Evolutionary conservation across 2,329 filamentous ascomycete species (phyloP).

Genomic region (Periconia macrospinosa): DNA sequence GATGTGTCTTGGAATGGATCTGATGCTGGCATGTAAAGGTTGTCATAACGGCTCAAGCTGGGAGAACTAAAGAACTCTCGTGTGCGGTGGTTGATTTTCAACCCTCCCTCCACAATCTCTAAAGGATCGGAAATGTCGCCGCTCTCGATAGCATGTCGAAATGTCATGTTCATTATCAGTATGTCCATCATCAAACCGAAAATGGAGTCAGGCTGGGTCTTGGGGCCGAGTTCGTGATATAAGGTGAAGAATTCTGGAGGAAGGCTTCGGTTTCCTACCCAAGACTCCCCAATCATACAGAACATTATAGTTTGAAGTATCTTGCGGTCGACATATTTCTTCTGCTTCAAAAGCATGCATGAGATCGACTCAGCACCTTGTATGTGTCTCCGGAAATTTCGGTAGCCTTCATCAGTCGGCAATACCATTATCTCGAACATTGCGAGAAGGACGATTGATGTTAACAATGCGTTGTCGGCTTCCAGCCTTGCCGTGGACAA

Average conservation of each 20-base stretch:
- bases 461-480: slow-evolving; percentile 21
- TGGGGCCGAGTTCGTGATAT: slow-evolving; percentile 12
- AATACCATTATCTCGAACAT: slow-evolving; percentile 32
- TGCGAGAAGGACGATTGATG: slow-evolving; percentile 26
- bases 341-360: slow-evolving; percentile 19
- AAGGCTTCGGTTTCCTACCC: slow-evolving; percentile 24
- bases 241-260: slow-evolving; percentile 17
- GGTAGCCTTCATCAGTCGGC: slow-evolving; percentile 16
- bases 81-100: neutral
- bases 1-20: neutral
- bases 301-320: slow-evolving; percentile 21
- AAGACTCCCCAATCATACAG: slow-evolving; percentile 27
- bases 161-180: neutral
- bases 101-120: neutral
- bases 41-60: slow-evolving; percentile 23
- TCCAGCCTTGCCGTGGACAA: slow-evolving; percentile 15
- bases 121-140: neutral
- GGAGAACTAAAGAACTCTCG: neutral
- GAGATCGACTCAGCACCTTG: slow-evolving; percentile 31
- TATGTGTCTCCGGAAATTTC: slow-evolving; percentile 29
- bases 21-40: slow-evolving; percentile 2
- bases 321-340: slow-evolving; percentile 10
- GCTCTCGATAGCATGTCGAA: neutral
- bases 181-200: slow-evolving; percentile 6
- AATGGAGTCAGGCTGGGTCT: slow-evolving; percentile 7